Evolutionary conservation across 768 basidiomycete genomes (phyloP).

Genomic region (Guyanaporus albipodus): DNA sequence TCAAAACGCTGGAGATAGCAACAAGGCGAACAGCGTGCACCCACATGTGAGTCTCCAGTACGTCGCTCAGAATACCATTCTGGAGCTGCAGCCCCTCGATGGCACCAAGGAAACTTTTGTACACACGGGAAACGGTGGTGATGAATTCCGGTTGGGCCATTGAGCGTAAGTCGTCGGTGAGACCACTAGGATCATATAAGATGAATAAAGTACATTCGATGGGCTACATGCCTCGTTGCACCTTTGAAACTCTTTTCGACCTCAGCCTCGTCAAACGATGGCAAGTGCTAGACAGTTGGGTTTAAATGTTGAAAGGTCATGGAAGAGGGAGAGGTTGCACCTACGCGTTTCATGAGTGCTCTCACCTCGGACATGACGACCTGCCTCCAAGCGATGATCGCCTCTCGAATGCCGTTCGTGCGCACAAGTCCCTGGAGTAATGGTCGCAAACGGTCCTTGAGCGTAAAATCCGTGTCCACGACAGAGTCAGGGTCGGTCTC

Average conservation of each 20-base stretch:
- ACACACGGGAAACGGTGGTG: conserved; percentile 55
- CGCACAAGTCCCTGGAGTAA: conserved; percentile 73
- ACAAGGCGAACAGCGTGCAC: conserved; percentile 5
- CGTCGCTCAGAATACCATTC: conserved; percentile 50
- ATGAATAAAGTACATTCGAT: background rate
- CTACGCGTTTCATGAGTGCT: conserved; percentile 54
- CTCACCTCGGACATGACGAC: conserved; percentile 60
- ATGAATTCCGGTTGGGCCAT: conserved; percentile 72
- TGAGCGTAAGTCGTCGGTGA: conserved; percentile 55
- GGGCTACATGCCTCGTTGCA: conserved; percentile 21
- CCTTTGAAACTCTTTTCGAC: conserved; percentile 38
- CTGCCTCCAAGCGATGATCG: conserved; percentile 65
- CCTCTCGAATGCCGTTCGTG: conserved; percentile 68
- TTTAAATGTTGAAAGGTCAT: background rate
- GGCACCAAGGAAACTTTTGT: conserved; percentile 55
- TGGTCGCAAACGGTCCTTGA: conserved; percentile 66
- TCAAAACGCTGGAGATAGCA: conserved; percentile 1
- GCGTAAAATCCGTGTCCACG: conserved; percentile 36
- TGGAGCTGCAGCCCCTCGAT: conserved; percentile 68
- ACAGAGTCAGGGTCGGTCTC: conserved; percentile 16
- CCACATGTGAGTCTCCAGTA: conserved; percentile 49
- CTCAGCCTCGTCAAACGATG: conserved; percentile 54
- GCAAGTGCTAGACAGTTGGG: conserved; percentile 46
- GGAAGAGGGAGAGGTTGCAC: conserved; percentile 23
- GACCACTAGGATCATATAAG: conserved; percentile 22